Evolutionary conservation across 2,329 filamentous ascomycete genomes (phyloP), one percentile per base, ranked within the genome.

Genomic region (Paecilomyces dactylethromorphus): DNA sequence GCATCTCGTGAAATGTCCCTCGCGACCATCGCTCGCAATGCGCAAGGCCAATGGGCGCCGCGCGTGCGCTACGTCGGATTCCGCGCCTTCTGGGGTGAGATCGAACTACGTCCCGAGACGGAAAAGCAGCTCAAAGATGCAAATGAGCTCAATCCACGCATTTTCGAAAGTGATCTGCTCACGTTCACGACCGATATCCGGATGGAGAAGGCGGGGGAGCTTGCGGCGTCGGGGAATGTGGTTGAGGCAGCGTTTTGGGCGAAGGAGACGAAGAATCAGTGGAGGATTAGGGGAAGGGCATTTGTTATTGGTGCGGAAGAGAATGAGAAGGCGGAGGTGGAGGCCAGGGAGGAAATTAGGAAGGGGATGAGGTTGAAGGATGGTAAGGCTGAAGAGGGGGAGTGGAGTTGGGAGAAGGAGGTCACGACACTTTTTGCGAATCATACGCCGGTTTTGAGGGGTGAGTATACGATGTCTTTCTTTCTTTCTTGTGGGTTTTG

Each of bases 371-470:
- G 70, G 76, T 72, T 11, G 64, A 74, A 31, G 75, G 78, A 32
- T 8, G 72, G 76, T 54, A 74, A 77, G 60, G 67, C 69, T 1
- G 76, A 75, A 12, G 74, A 78, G 51, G 72, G 70, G 15, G 75
- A 79, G 1, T 96, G 92, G 91, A 88, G 84, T 65, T 97, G 91
- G 88, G 77, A 78, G 53, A 87, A 80, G 62, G 92, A 96, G 76
- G 74, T 97, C 39, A 92, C 90, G 55, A 90, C 85, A 54, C 90
- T 94, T 72, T 97, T 97, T 82, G 93, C 91, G 21, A 97, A 97
- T 73, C 76, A 94, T 66, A 88, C 84, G 64, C 93, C 93, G 6
- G 78, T 80, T 0, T 91, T 96, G 86, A 83, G 92, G 78, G 84
- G 85, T 85, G 71, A 55, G 74, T 72, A 24, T 1, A 8, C 3